Conservation (phyloP, 805 yeast genomes). For the Torulaspora microellipsoides region DNA sequence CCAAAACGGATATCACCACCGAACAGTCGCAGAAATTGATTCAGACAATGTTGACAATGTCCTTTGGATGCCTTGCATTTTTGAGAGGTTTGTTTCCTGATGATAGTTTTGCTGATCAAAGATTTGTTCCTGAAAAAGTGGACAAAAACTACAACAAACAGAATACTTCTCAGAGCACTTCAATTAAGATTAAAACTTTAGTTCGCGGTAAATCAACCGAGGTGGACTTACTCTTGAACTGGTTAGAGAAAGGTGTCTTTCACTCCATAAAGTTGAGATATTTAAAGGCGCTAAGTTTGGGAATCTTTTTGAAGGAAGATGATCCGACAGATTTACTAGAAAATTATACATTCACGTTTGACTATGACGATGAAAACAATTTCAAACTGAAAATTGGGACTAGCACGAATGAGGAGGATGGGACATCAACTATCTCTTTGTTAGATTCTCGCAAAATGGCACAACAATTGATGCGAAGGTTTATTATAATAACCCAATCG, state of each 20-base stretch:
- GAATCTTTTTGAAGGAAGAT: slow-evolving; percentile 41
- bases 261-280: slow-evolving; percentile 42
- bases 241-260: slow-evolving; percentile 50
- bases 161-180: slow-evolving; percentile 22
- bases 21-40: slow-evolving; percentile 45
- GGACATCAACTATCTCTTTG: slow-evolving; percentile 21
- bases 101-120: slow-evolving; percentile 46
- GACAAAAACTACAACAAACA: slow-evolving; percentile 29
- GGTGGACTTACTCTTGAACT: slow-evolving; percentile 46
- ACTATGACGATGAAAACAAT: slow-evolving; percentile 36
- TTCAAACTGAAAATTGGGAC: slow-evolving; percentile 23
- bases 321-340: slow-evolving; percentile 45
- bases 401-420: slow-evolving; percentile 12
- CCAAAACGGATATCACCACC: slow-evolving; percentile 27
- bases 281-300: slow-evolving; percentile 43
- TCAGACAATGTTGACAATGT: slow-evolving; percentile 46
- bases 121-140: slow-evolving; percentile 39
- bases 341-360: slow-evolving; percentile 46
- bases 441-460: slow-evolving; percentile 41
- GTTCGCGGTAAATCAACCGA: slow-evolving; percentile 43
- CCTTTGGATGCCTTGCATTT: slow-evolving; percentile 55
- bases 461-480: slow-evolving; percentile 46
- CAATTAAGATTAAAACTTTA: slow-evolving; percentile 46
- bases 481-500: slow-evolving; percentile 50
- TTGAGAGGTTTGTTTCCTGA: slow-evolving; percentile 56